phyloP scores from a whole-genome alignment of 352 stramenopile genomes.

The Peronospora belbahrii region DNA sequence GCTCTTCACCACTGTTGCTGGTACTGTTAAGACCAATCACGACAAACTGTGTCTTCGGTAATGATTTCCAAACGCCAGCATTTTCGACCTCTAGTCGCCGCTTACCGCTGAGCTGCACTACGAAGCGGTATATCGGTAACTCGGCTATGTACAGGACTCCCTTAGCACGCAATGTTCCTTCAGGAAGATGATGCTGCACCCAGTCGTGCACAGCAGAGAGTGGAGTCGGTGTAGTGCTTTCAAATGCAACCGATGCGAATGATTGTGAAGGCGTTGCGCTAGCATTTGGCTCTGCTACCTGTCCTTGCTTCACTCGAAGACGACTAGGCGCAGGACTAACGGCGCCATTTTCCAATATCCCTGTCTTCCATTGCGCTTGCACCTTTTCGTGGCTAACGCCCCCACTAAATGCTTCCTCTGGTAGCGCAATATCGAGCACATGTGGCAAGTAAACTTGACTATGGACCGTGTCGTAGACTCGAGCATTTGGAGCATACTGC shows the following conservation, averaged over 20 bases:
- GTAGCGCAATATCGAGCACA: constrained; percentile 61
- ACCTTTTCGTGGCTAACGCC: constrained; percentile 63
- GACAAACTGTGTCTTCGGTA: constrained; percentile 64
- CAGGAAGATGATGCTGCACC: constrained; percentile 30
- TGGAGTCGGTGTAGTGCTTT: constrained; percentile 29
- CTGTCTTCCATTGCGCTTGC: constrained; percentile 50
- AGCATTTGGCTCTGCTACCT: background rate
- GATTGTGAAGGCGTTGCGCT: background rate
- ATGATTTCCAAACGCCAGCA: constrained; percentile 42
- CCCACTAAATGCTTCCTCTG: constrained; percentile 38
- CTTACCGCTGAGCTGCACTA: constrained; percentile 65
- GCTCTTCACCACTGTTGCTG: background rate
- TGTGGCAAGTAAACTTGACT: constrained; percentile 56
- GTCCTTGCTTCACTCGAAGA: constrained; percentile 22
- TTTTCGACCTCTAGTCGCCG: constrained; percentile 60
- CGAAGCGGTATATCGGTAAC: constrained; percentile 47
- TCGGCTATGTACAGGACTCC: constrained; percentile 61
- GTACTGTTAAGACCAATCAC: constrained; percentile 41
- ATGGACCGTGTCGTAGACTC: constrained; percentile 65
- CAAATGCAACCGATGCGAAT: constrained; percentile 46
- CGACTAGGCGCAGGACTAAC: constrained; percentile 21
- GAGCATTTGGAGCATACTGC: constrained; percentile 39
- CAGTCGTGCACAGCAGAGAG: constrained; percentile 48
- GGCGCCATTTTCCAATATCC: constrained; percentile 13
- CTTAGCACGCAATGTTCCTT: constrained; percentile 44